Percentiles rank a stretch among this genome's conserved stretches.
Evolutionary conservation across 306 rosid genomes (phyloP).

Genomic region (Echinosophora koreensis): DNA sequence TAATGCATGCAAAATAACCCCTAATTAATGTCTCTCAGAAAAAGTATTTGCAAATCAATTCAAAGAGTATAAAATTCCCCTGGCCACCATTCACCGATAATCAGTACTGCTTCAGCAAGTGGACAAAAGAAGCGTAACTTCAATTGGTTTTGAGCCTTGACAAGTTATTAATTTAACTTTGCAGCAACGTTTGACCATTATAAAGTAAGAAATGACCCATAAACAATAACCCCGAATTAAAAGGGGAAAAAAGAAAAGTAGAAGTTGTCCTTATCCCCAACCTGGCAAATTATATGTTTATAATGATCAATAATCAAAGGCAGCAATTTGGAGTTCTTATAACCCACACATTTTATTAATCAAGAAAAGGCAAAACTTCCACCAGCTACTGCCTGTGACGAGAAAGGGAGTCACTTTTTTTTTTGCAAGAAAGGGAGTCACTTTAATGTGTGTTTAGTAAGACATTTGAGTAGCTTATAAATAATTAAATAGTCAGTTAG

Average conservation of each 20-base stretch:
- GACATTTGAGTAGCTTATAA: too few species aligned
- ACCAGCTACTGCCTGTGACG: slow-evolving; percentile 38
- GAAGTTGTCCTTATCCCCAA: background rate
- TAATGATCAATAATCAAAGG: background rate
- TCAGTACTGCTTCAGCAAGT: slow-evolving; percentile 27
- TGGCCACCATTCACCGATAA: background rate
- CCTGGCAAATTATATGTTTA: background rate
- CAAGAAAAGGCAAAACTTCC: slow-evolving; percentile 40
- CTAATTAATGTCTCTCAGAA: background rate
- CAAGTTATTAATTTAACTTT: slow-evolving; percentile 46
- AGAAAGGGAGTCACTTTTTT: slow-evolving; percentile 7
- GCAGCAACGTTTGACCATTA: slow-evolving; percentile 63
- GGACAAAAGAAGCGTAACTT: slow-evolving; percentile 52
- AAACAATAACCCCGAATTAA: background rate
- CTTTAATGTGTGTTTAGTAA: too few species aligned
- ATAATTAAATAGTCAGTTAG: too few species aligned
- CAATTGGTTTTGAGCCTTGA: slow-evolving; percentile 38
- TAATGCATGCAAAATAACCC: background rate
- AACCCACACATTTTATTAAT: slow-evolving; percentile 43
- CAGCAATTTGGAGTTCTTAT: slow-evolving; percentile 42
- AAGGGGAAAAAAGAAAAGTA: background rate
- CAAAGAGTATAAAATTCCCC: slow-evolving; percentile 12
- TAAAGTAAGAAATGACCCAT: slow-evolving; percentile 24
- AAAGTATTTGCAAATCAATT: too few species aligned
- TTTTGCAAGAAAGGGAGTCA: too few species aligned